Evolutionary conservation across 108 stramenopile genomes (phyloP).

Genomic region (Hondaea fermentalgiana): DNA sequence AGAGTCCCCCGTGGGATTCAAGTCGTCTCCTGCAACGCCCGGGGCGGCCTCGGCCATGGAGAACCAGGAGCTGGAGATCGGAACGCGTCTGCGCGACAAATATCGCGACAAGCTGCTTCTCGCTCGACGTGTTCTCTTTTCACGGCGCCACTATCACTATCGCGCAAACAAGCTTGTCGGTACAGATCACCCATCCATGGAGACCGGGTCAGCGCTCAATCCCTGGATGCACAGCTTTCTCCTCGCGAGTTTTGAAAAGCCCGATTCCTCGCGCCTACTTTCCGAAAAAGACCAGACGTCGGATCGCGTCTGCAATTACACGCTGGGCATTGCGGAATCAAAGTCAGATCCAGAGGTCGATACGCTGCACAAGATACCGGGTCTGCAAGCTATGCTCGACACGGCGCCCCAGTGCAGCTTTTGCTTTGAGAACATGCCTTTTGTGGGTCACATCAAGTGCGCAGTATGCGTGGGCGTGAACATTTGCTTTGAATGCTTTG

Average conservation of each 20-base stretch:
- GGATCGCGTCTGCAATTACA: neutral
- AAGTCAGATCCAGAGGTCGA: neutral
- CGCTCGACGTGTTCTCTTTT: neutral
- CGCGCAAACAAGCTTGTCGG: neutral
- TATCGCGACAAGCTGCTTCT: neutral
- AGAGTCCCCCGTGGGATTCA: neutral
- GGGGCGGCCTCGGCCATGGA: neutral
- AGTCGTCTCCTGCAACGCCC: neutral
- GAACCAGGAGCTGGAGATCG: neutral
- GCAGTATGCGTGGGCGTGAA: neutral
- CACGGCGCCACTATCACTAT: conserved; percentile 6
- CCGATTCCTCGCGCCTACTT: neutral
- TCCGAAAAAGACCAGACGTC: neutral
- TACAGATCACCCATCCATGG: neutral
- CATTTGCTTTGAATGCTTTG: neutral
- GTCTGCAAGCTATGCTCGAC: neutral
- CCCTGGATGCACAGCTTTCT: conserved; percentile 13
- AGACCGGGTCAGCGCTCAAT: neutral
- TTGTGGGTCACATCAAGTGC: neutral
- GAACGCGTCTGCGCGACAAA: neutral
- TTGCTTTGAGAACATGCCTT: neutral
- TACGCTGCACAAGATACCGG: neutral
- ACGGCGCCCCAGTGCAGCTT: neutral
- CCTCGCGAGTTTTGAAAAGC: neutral
- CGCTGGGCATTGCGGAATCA: neutral